Conservation (phyloP, 2,329 filamentous ascomycete species). For the Pyricularia pennisetigena region DNA sequence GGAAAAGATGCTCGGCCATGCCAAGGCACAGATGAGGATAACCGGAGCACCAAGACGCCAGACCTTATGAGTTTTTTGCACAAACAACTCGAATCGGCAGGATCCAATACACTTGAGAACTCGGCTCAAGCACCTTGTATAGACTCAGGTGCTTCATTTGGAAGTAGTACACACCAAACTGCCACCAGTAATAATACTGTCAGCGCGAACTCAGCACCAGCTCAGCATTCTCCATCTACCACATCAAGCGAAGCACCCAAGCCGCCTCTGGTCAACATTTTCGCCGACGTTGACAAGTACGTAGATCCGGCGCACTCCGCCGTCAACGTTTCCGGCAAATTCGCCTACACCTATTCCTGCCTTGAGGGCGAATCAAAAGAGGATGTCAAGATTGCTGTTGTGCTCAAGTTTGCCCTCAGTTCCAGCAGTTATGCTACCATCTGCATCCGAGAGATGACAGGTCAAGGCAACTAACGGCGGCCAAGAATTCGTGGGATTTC, state of each 20-base stretch:
- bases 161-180: neutral
- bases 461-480: neutral
- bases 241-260: neutral
- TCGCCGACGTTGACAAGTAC: conserved; percentile 1
- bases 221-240: neutral
- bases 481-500: neutral
- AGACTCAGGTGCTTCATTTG: neutral
- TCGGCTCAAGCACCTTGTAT: neutral
- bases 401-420: conserved; percentile 24
- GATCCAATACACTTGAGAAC: neutral
- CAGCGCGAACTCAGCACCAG: neutral
- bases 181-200: neutral
- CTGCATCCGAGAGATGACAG: conserved; percentile 24
- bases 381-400: conserved; percentile 22
- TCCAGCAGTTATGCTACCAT: conserved; percentile 27
- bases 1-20: neutral
- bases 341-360: neutral
- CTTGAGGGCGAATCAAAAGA: conserved; percentile 7
- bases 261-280: neutral
- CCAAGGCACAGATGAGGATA: neutral
- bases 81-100: neutral
- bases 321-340: conserved; percentile 9
- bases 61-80: neutral
- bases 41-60: neutral
- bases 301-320: conserved; percentile 4